Evolutionary conservation across 225 moss, liverwort and hornwort species (phyloP), one percentile per base, ranked within the genome.

Genomic region (Marchantia paleacea): DNA sequence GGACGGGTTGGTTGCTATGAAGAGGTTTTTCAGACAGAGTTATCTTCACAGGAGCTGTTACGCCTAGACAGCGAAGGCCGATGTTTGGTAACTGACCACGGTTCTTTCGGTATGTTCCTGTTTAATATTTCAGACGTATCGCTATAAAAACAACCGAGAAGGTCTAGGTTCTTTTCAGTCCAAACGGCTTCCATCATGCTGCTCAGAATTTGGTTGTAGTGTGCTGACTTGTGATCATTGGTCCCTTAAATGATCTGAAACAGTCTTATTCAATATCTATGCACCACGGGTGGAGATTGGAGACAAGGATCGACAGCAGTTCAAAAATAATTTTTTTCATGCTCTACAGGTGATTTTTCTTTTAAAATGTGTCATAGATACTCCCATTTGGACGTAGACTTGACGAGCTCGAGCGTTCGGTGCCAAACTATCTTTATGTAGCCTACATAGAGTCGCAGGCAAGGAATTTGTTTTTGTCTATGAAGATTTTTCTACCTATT

Each of bases 81-180:
- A 28, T 99, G 97, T 86, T 93, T 99, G 55, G 85, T 95, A 13
- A 99, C 97, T 11, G 97, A 99, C 82, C 97, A 99, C 80, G 92
- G 97, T 26, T 93, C 92, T 28, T 97, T 99, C 79, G 97, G 95
- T 95, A 81, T 49, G 80, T 84, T 72, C 73, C 13, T 11, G 10
- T 26, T 1, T 7, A 19, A 7, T 55, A 2, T 18, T 75, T 24
- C 18, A 58, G 10, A 7, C 15, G 13, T 58, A 58, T 58, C 20
- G 18, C 18, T n/a, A 26, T 20, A 39, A 39, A n/a, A 31, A 5
- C 20, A 39, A 31, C 0, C 16, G 61, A 61, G 61, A 61, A 16
- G 19, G 2, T 18, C 3, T 22, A 61, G 7, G 9, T 22, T 9
- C 62, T 69, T 0, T n/a, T 71, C 51, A 24, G 51, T 11, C 7